These are phyloP conservation scores for Steccherinum ochraceum DNA, from an alignment of 768 basidiomycete species.

Conservation along the genomic window DNA sequence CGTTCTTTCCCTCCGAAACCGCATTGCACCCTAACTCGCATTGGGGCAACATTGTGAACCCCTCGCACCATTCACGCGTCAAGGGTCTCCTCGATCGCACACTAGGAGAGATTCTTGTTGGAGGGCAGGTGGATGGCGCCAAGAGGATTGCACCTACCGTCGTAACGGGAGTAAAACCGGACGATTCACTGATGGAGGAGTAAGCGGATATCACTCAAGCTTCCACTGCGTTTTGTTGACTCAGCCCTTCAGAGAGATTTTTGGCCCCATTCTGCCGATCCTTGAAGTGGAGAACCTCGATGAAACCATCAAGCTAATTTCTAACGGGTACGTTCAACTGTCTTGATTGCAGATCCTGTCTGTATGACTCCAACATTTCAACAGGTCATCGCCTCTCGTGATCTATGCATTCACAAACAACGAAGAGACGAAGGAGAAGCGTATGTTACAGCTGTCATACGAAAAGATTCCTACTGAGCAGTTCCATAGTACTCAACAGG, in stretches of 20 bases:
- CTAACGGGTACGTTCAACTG: slow-evolving; percentile 2
- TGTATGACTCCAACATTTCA: not conserved
- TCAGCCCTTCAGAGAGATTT: slow-evolving; percentile 48
- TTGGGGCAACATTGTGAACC: slow-evolving; percentile 45
- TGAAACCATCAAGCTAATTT: slow-evolving; percentile 48
- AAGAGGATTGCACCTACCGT: slow-evolving; percentile 51
- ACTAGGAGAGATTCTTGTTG: slow-evolving; percentile 47
- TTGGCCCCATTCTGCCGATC: slow-evolving; percentile 66
- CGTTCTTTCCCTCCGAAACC: slow-evolving; percentile 45
- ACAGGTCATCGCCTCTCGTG: slow-evolving; percentile 52
- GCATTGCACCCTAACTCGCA: slow-evolving; percentile 32
- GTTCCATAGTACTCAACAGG: slow-evolving; percentile 39
- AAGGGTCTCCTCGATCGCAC: slow-evolving; percentile 44
- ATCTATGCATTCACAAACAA: slow-evolving; percentile 59
- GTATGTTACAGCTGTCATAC: slow-evolving; percentile 11
- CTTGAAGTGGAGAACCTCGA: slow-evolving; percentile 48
- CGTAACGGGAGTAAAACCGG: slow-evolving; percentile 42
- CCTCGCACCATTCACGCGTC: slow-evolving; percentile 47
- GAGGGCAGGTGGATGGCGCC: slow-evolving; percentile 36
- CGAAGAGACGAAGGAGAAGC: slow-evolving; percentile 22
- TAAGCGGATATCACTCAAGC: slow-evolving; percentile 25
- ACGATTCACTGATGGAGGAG: slow-evolving; percentile 58
- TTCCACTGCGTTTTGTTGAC: not conserved
- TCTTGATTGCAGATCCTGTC: not conserved
- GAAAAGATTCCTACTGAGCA: not conserved